Evolutionary conservation across 305 asterid species (phyloP).

Genomic region (Fraxinus albicans): DNA sequence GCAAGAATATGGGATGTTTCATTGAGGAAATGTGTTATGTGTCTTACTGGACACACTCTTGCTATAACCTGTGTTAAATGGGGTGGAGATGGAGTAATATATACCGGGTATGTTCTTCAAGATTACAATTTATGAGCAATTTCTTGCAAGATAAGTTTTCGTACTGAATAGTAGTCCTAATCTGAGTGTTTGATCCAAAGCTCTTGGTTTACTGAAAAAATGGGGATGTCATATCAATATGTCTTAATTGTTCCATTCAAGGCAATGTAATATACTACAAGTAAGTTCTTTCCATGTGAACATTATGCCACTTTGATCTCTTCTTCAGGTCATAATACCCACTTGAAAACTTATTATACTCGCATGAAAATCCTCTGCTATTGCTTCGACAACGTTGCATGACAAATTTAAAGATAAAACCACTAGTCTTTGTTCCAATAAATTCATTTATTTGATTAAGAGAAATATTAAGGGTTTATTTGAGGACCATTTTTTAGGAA

Average conservation of each 20-base stretch:
- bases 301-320: not conserved
- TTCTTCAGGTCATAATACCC: not conserved
- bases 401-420: not conserved
- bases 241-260: not conserved
- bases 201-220: not conserved
- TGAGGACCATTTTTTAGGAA: not conserved
- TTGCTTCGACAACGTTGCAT: not conserved
- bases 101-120: conserved; percentile 70
- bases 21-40: conserved; percentile 62
- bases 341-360: conserved; percentile 2
- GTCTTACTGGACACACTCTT: conserved; percentile 86
- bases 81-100: conserved; percentile 97
- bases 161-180: not conserved
- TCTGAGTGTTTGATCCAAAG: conserved; percentile 6
- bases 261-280: not conserved
- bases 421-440: not conserved
- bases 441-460: not conserved
- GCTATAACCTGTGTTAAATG: conserved; percentile 97
- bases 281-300: not conserved
- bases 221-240: not conserved
- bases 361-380: not conserved
- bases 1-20: conserved; percentile 95
- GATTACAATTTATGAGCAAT: conserved; percentile 1
- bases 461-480: not conserved
- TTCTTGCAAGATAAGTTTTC: conserved; percentile 7